These are phyloP conservation scores for Amanita brunnescens DNA, from an alignment of 768 basidiomycete genomes.

Conservation along the genomic window DNA sequence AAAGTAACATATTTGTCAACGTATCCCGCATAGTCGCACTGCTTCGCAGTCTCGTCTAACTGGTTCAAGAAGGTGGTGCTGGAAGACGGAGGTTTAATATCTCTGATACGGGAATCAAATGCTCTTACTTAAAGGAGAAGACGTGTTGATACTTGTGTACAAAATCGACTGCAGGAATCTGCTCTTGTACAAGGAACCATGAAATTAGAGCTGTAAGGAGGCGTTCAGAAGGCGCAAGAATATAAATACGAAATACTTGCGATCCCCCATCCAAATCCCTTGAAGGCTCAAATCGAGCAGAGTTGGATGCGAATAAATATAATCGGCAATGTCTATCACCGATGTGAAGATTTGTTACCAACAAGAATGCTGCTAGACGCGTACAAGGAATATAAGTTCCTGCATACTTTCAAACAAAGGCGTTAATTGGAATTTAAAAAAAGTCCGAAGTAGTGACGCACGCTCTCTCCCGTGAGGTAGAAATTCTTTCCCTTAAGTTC, in stretches of 20 bases:
- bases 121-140: constrained; percentile 61
- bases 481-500: constrained; percentile 69
- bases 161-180: constrained; percentile 68
- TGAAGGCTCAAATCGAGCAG: constrained; percentile 48
- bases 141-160: constrained; percentile 65
- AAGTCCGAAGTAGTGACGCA: constrained; percentile 27
- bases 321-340: constrained; percentile 60
- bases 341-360: background rate
- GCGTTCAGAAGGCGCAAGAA: background rate
- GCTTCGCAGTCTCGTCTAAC: constrained; percentile 41
- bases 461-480: constrained; percentile 68
- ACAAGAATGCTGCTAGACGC: constrained; percentile 12
- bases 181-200: constrained; percentile 53
- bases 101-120: background rate
- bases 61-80: constrained; percentile 56
- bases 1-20: constrained; percentile 55
- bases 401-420: constrained; percentile 43
- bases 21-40: constrained; percentile 62
- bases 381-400: constrained; percentile 52
- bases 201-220: constrained; percentile 40
- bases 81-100: background rate
- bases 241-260: constrained; percentile 28
- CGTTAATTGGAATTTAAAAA: background rate
- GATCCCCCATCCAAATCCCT: constrained; percentile 68
- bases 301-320: constrained; percentile 51